Evolutionary conservation across 208 protist species (phyloP).

Genomic region (Trypanosoma scelopori): DNA sequence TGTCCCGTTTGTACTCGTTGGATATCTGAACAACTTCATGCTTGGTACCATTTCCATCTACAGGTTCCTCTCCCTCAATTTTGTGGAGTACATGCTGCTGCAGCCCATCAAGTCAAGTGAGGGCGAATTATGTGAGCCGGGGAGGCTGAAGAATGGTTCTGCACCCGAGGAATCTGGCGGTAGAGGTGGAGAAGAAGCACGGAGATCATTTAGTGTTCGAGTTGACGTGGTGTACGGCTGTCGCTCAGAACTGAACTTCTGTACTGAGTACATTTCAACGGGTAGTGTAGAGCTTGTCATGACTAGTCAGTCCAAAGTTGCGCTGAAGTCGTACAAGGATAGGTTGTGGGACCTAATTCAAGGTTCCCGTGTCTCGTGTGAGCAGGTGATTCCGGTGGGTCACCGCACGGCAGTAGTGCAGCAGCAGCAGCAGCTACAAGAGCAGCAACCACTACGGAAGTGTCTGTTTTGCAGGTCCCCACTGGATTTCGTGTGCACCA

Average conservation of each 20-base stretch:
- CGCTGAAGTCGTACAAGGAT: constrained; percentile 61
- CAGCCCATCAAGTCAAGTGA: constrained; percentile 28
- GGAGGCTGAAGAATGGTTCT: neutral
- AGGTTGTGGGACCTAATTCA: constrained; percentile 54
- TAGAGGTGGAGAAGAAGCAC: neutral
- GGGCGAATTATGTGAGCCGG: neutral
- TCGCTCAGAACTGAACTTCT: constrained; percentile 64
- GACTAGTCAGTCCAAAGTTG: constrained; percentile 38
- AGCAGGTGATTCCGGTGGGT: constrained; percentile 51
- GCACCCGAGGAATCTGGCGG: neutral
- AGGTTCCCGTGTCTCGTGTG: constrained; percentile 11
- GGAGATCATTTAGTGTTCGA: constrained; percentile 30
- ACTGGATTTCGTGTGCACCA: constrained; percentile 56
- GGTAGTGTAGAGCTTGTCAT: constrained; percentile 50
- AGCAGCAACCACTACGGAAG: constrained; percentile 8
- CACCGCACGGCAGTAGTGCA: constrained; percentile 15
- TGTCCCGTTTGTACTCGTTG: constrained; percentile 69
- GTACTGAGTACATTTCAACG: constrained; percentile 70
- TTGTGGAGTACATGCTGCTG: constrained; percentile 65
- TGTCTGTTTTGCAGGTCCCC: constrained; percentile 55
- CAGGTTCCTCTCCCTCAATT: constrained; percentile 58
- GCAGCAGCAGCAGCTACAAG: neutral
- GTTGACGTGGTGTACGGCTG: constrained; percentile 87
- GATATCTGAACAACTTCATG: constrained; percentile 54
- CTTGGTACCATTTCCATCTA: constrained; percentile 57